Base-by-base conservation (phyloP, 176 grass and related monocot genomes). In the Musa schizocarpa region DNA sequence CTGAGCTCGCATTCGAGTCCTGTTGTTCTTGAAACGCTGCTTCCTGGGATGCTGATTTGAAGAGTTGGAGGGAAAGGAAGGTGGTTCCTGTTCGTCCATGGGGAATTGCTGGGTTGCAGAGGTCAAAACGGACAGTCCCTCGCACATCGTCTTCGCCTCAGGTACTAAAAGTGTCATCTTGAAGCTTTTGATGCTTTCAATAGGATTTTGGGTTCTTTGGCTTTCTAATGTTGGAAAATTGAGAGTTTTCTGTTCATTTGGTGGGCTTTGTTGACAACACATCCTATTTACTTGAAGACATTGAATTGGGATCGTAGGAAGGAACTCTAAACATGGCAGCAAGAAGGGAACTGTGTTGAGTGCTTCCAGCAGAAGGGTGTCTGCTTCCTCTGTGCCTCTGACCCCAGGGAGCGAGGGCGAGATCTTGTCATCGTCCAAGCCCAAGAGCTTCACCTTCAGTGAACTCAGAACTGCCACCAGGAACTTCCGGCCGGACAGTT, bases 401-500 rank as follows among this genome's bases (percentile, higher is more conserved):
- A 70, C 68, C 48, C 68, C 68, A 7, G 19, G 68, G 43, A 70
- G 17, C 9, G 68, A 70, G 68, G 48, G 17, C 48, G 68, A 70
- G 14, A 70, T 70, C 34, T 51, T 52, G 17, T 70, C 68, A 9
- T 52, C 68, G 8, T 70, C 68, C 43, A 70, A 51, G 1, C 8
- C 51, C 8, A 70, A 70, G 68, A 70, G 29, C 17, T 70, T 70
- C 68, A 12, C 68, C 34, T 70, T 70, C 68, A 12, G 20, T 11
- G 68, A 70, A 1, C 68, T 70, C 12, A 70, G 9, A 70, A 70
- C 68, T 1, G 68, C 68, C 48, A 70, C 68, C 43, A 70, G 68
- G 68, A 70, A 70, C 68, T 70, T 70, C 68, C 68, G 68, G 34
- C 68, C 68, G 4, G 68, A 70, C 48, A 70, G 68, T 6, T 19